Conservation (phyloP, 192 early-diverging fungal genomes). For the Oehlia diaphana region DNA sequence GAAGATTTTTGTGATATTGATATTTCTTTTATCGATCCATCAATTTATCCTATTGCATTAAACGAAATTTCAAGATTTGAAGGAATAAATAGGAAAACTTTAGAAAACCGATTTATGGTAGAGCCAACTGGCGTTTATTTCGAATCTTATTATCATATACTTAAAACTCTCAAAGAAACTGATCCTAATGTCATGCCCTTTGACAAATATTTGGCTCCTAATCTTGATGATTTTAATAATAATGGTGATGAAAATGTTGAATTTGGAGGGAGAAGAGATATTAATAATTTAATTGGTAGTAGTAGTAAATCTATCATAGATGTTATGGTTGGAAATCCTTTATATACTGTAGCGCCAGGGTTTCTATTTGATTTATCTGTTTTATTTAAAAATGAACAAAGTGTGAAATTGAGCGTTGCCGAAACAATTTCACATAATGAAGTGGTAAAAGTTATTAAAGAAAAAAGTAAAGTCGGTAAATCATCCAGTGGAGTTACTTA, state of each 20-base stretch:
- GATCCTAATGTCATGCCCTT: slow-evolving; percentile 38
- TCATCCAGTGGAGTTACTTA: no score
- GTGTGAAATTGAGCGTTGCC: background rate
- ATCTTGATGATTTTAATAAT: background rate
- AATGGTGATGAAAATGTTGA: no score
- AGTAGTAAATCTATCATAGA: background rate
- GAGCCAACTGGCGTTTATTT: slow-evolving; percentile 41
- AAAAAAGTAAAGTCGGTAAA: no score
- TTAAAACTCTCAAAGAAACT: slow-evolving; percentile 36
- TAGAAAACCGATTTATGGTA: slow-evolving; percentile 36
- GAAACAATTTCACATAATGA: no score
- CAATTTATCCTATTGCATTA: slow-evolving; percentile 30
- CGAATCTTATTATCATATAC: slow-evolving; percentile 40
- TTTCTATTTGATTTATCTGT: slow-evolving; percentile 37
- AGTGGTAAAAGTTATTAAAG: no score
- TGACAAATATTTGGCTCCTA: slow-evolving; percentile 42
- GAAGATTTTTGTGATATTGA: slow-evolving; percentile 22
- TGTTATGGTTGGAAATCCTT: slow-evolving; percentile 29
- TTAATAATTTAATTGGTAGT: no score
- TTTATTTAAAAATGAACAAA: slow-evolving; percentile 11
- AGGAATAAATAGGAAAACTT: background rate
- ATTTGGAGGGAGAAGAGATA: no score
- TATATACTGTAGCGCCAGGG: slow-evolving; percentile 38
- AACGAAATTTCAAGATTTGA: slow-evolving; percentile 8
- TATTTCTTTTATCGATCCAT: slow-evolving; percentile 35